A percentile compares a stretch with the other conserved stretches of the same genome.
Conservation (phyloP, 2,329 filamentous ascomycete genomes). For the Aspergillus ruber region DNA sequence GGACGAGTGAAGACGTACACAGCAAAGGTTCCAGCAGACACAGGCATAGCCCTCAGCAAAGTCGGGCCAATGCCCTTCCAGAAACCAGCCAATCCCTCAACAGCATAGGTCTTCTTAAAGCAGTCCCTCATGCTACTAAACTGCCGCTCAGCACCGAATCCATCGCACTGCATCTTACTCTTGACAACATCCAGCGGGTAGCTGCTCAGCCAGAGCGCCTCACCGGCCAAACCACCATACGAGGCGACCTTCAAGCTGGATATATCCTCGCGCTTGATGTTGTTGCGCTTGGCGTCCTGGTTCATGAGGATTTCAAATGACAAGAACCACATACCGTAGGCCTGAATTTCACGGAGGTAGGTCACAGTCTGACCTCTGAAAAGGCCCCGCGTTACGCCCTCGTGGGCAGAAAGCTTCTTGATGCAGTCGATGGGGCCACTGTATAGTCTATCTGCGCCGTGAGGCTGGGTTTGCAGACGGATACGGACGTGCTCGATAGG, state of each 20-base stretch:
- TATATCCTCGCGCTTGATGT: constrained; percentile 67
- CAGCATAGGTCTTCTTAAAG: constrained; percentile 72
- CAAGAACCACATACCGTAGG: constrained; percentile 93
- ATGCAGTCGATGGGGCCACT: constrained; percentile 83
- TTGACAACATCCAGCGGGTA: constrained; percentile 98
- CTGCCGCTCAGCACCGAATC: constrained; percentile 64
- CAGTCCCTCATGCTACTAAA: constrained; percentile 83
- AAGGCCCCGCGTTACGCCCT: constrained; percentile 64
- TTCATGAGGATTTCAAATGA: constrained; percentile 97
- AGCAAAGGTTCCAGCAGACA: constrained; percentile 95
- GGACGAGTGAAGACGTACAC: constrained; percentile 47
- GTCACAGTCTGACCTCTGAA: constrained; percentile 88
- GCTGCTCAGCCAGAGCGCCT: constrained; percentile 85
- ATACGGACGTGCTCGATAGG: constrained; percentile 98
- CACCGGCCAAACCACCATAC: constrained; percentile 89
- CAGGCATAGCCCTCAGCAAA: constrained; percentile 88
- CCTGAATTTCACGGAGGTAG: constrained; percentile 79
- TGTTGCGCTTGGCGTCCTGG: constrained; percentile 71
- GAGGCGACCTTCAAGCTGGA: constrained; percentile 78
- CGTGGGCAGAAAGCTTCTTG: constrained; percentile 65
- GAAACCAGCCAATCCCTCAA: constrained; percentile 75
- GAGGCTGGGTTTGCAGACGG: constrained; percentile 90
- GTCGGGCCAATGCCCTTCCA: constrained; percentile 94
- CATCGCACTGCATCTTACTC: constrained; percentile 99
- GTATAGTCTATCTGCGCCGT: constrained; percentile 74